Base-by-base conservation (phyloP, 306 rosid species). In the Glycine latifolia region DNA sequence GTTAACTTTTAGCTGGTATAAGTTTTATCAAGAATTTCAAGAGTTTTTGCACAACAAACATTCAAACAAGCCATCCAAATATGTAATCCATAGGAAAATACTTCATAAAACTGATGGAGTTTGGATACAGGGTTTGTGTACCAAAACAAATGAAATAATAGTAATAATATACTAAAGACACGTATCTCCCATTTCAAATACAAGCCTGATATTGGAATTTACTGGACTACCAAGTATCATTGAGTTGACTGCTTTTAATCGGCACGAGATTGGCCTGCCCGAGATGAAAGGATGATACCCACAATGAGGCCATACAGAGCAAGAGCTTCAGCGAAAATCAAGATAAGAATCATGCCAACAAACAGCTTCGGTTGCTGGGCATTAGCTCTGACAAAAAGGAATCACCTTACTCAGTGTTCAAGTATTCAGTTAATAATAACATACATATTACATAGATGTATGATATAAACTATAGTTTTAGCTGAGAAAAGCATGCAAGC, bases 311-410 rank as follows among this genome's bases (percentile, higher is more conserved):
- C 94, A 33, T 90, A 92, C 14, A 92, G 89, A 41, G 97, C 97
- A 69, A 92, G 94, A 48, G 97, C 97, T 82, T 90, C 92, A 0
- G 97, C 93, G 46, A 91, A 91, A 83, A 91, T 91, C 77, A 91
- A 86, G 70, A 91, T 91, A 39, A 91, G 92, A 85, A 90, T 92
- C 93, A 92, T 91, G 39, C 97, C 97, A 44, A 92, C 95, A 44
- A 92, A 92, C 76, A 91, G 90, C 90, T 92, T 92, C 33, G 97
- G 95, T 79, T 92, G 97, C 90, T 92, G 97, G 3, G 97, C 95
- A 54, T 92, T 92, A 20, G 97, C 97, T 89, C 97, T 91, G 86
- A 67, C 79, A 85, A 33, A 20, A 49, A 52, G 63, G 35, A 71
- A 67, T 80, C 59, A 75, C 41, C 41, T 37, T 37, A 52, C 20